These are phyloP conservation scores for Aeschynomene evenia DNA, from an alignment of 306 rosid genomes.

Conservation along the genomic window DNA sequence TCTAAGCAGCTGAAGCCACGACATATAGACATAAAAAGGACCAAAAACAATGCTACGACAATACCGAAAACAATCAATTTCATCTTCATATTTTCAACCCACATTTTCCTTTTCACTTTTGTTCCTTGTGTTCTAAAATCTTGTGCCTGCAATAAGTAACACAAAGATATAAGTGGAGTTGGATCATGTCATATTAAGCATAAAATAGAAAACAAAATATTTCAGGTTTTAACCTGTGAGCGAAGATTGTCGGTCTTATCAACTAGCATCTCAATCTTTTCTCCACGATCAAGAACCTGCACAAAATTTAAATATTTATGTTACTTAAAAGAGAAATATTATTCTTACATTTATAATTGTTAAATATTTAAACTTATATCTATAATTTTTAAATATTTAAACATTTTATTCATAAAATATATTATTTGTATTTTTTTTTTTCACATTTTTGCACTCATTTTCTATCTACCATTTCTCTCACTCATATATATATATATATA, in stretches of 20 bases:
- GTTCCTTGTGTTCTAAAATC: conserved; percentile 77
- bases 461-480: no score
- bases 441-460: no score
- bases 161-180: not conserved
- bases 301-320: not conserved
- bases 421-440: no score
- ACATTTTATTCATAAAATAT: no score
- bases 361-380: no score
- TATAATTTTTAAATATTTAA: no score
- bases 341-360: no score
- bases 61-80: conserved; percentile 75
- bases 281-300: conserved; percentile 99
- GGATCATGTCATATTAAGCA: not conserved
- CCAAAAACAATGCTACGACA: conserved; percentile 49
- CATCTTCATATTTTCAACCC: conserved; percentile 91
- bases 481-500: no score
- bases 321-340: not conserved
- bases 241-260: conserved; percentile 96
- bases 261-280: conserved; percentile 87
- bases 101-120: conserved; percentile 85
- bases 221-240: conserved; percentile 64
- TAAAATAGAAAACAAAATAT: not conserved
- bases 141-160: conserved; percentile 60
- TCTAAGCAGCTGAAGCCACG: conserved; percentile 61
- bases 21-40: conserved; percentile 66